Conservation (phyloP, 805 yeast species). For the Candida montana region DNA sequence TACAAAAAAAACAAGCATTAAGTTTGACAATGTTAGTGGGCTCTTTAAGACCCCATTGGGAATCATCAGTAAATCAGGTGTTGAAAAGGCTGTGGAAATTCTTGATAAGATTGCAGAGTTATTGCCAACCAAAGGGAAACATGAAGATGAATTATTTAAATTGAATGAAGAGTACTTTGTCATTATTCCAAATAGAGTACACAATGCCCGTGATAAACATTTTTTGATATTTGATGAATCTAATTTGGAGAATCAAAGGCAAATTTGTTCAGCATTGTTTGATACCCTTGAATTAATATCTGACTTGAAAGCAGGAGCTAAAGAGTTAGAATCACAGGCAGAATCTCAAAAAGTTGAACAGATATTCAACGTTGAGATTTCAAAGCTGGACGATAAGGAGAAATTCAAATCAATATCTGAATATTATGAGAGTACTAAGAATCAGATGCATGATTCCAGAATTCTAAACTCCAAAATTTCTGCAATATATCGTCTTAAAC, state of each 20-base stretch:
- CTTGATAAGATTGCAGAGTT: conserved; percentile 4
- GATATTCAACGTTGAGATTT: conserved; percentile 5
- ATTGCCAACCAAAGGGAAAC: background rate
- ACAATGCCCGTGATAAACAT: background rate
- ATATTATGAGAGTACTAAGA: background rate
- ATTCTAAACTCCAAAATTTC: background rate
- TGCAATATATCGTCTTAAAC: conserved; percentile 1
- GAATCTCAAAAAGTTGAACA: conserved; percentile 6
- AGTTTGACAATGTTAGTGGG: no score
- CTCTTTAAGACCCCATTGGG: no score
- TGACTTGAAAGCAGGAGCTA: conserved; percentile 2
- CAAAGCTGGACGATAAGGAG: background rate
- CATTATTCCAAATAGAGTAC: conserved; percentile 5
- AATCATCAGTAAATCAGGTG: no score
- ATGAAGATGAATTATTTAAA: conserved; percentile 1
- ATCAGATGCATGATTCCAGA: no score
- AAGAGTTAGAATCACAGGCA: conserved; percentile 2
- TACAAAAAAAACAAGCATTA: no score
- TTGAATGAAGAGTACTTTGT: conserved; percentile 6
- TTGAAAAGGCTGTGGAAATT: background rate
- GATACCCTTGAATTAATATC: conserved; percentile 1
- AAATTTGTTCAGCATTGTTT: no score
- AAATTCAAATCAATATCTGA: conserved; percentile 1
- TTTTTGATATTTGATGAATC: no score
- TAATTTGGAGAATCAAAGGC: no score